These are phyloP conservation scores for Knoxdaviesia capensis DNA, from an alignment of 2,329 filamentous ascomycete species.

Conservation along the genomic window DNA sequence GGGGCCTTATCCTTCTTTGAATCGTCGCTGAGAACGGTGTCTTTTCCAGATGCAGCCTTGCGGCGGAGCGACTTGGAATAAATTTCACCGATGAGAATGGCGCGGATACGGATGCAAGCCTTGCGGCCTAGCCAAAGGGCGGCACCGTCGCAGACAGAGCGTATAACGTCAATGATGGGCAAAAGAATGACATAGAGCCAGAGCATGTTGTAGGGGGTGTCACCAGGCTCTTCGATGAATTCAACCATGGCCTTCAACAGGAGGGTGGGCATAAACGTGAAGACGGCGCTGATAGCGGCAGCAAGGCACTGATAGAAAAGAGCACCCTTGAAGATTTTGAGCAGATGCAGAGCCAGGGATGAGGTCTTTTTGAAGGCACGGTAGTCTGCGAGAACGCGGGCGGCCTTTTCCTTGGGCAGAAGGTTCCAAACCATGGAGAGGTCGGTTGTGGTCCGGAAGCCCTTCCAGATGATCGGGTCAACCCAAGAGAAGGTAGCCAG, in stretches of 20 bases:
- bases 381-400: constrained; percentile 60
- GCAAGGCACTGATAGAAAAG: constrained; percentile 62
- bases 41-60: constrained; percentile 62
- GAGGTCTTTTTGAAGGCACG: constrained; percentile 69
- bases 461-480: constrained; percentile 71
- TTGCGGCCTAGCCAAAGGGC: constrained; percentile 86
- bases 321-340: constrained; percentile 63
- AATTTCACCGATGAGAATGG: constrained; percentile 92
- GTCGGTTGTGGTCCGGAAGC: constrained; percentile 69
- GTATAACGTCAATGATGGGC: constrained; percentile 61
- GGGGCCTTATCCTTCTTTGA: constrained; percentile 21
- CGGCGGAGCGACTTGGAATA: constrained; percentile 88
- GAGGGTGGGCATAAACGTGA: constrained; percentile 82
- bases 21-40: constrained; percentile 48
- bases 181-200: constrained; percentile 92
- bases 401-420: constrained; percentile 71
- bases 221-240: constrained; percentile 69
- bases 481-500: constrained; percentile 80
- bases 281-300: constrained; percentile 59
- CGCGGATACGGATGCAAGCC: constrained; percentile 79
- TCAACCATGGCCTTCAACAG: constrained; percentile 80
- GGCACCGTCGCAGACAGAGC: constrained; percentile 67
- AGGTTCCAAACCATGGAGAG: constrained; percentile 85
- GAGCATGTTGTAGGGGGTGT: constrained; percentile 64
- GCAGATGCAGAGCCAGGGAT: constrained; percentile 57